Evolutionary conservation across 345 rosid species (phyloP), one percentile per base, ranked within the genome.

Genomic region (Raphanus sativus): DNA sequence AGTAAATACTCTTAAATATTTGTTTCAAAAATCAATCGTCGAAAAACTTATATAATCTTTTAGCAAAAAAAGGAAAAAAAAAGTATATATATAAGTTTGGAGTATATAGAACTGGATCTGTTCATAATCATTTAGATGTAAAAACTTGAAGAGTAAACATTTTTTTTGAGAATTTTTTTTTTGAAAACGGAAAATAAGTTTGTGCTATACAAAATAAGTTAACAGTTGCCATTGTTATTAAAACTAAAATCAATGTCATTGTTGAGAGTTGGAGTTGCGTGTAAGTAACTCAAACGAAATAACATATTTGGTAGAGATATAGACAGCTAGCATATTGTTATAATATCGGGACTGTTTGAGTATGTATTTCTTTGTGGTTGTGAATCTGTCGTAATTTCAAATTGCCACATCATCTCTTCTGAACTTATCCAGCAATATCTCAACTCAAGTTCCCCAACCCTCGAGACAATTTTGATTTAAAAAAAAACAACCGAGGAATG

Each of bases 251-350:
- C 21, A 21, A 21, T 21, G 81, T 45, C 81, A 60, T 42, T 71
- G 76, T 58, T 42, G 54, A 33, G 36, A 28, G 80, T 70, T 63
- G 38, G 62, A 71, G 76, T 65, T 77, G 58, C 76, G 81, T 77
- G 76, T 61, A 77, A 71, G 81, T 71, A 77, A 77, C 71, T 56
- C 58, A 3, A 70, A 76, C 16, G 70, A 70, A 62, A 77, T 62
- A 36, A 63, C 58, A 28, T 8, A 0, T 32, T 58, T 66, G 56
- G 67, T 16, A 34, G 33, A 66, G 73, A 78, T 59, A 71, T 66
- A 32, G 81, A 78, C 81, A 78, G 42, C 63, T 60, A 78, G 67
- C 24, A 66, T 66, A 58, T 21, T 21, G 65, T 50, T 59, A 34
- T 65, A 50, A 65, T 32, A 24, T 25, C 13, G 71, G 58, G 72